phyloP scores from a whole-genome alignment of 2,329 filamentous ascomycete species.

The Sporothrix variecibatus region DNA sequence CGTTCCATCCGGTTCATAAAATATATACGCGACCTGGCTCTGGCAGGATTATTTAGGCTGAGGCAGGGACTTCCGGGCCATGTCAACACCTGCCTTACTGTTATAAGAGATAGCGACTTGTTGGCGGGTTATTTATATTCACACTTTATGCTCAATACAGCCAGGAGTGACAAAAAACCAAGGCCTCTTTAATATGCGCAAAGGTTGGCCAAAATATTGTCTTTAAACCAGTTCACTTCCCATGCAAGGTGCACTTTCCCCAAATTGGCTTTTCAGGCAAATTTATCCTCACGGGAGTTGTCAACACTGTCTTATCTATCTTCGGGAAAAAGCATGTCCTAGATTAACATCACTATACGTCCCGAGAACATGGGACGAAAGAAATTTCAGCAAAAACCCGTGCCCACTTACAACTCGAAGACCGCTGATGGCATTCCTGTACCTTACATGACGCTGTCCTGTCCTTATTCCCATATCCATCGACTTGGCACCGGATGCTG shows the following conservation, averaged over 20 bases:
- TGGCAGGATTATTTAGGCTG: not conserved
- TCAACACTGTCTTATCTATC: not conserved
- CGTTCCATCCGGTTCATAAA: no score
- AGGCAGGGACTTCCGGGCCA: not conserved
- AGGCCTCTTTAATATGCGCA: no score
- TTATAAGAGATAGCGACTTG: not conserved
- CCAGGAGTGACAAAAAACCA: not conserved
- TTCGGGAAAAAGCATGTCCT: not conserved
- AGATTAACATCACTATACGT: not conserved
- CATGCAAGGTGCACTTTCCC: not conserved
- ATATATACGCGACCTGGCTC: not conserved
- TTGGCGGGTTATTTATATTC: not conserved
- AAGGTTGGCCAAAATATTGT: not conserved
- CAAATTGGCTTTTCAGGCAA: not conserved
- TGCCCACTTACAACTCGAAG: not conserved
- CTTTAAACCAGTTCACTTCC: not conserved
- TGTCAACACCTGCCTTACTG: not conserved
- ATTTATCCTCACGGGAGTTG: no score
- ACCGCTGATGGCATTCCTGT: not conserved
- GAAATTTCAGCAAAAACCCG: not conserved
- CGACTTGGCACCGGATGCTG: not conserved
- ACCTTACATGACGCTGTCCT: not conserved
- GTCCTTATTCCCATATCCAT: not conserved
- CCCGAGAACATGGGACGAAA: slow-evolving; percentile 7
- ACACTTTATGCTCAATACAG: not conserved